Evolutionary conservation across 768 basidiomycete species (phyloP).

Genomic region (Psilocybe cyanescens): DNA sequence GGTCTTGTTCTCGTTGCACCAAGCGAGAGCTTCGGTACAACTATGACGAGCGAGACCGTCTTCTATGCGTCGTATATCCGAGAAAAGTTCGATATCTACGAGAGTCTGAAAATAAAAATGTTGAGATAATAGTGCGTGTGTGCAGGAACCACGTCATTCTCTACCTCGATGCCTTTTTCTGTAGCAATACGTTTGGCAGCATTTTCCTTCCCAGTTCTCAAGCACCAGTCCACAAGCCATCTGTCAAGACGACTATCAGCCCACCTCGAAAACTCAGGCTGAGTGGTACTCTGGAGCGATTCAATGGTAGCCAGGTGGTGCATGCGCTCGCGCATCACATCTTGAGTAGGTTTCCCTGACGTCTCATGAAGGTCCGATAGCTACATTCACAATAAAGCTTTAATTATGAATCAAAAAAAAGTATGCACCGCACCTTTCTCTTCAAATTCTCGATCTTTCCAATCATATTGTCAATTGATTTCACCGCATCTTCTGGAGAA

Average conservation of each 20-base stretch:
- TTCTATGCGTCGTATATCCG: constrained; percentile 88
- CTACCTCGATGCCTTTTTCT: constrained; percentile 80
- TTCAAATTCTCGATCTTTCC: constrained; percentile 78
- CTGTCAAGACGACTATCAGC: constrained; percentile 80
- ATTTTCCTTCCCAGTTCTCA: constrained; percentile 77
- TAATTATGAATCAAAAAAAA: not conserved
- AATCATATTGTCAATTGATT: constrained; percentile 77
- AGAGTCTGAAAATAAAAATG: constrained; percentile 55
- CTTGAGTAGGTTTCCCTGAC: constrained; percentile 62
- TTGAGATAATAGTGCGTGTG: constrained; percentile 14
- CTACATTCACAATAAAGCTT: constrained; percentile 27
- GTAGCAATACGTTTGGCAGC: constrained; percentile 79
- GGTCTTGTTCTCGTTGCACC: constrained; percentile 96
- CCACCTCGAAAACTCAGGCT: constrained; percentile 73
- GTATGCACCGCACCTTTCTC: constrained; percentile 69
- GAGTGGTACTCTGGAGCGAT: constrained; percentile 50
- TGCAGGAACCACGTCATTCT: not conserved
- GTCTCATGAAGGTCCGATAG: constrained; percentile 52
- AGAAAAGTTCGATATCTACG: constrained; percentile 91
- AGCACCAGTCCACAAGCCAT: constrained; percentile 93
- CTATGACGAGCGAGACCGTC: constrained; percentile 72
- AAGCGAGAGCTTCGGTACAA: constrained; percentile 88
- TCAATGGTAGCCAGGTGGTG: constrained; percentile 73
- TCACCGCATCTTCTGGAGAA: constrained; percentile 54
- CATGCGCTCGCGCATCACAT: constrained; percentile 75